These are phyloP conservation scores for Casuarina cunninghamiana DNA, from an alignment of 306 rosid genomes.

Conservation along the genomic window DNA sequence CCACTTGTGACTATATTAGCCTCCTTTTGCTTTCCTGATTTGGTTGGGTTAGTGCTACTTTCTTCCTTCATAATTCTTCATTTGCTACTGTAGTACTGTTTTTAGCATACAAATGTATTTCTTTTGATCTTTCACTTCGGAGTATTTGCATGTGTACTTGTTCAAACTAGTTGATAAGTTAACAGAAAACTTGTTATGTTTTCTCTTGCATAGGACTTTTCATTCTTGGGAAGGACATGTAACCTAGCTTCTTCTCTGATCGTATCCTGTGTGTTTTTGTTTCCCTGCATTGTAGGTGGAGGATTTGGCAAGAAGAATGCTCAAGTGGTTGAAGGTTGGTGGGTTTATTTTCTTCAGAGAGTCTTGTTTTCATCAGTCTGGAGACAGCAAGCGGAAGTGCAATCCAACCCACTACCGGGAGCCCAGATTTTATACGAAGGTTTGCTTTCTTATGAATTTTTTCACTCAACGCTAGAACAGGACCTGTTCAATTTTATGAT, in stretches of 20 bases:
- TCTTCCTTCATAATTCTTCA: background rate
- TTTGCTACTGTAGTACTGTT: background rate
- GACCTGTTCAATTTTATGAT: background rate
- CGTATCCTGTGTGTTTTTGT: conserved; percentile 1
- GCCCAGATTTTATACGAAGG: conserved; percentile 93
- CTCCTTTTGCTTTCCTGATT: background rate
- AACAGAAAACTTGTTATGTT: background rate
- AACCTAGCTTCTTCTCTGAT: background rate
- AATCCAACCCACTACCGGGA: conserved; percentile 98
- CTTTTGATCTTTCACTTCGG: background rate
- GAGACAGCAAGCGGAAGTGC: conserved; percentile 85
- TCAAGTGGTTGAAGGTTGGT: conserved; percentile 84
- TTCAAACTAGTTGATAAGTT: background rate
- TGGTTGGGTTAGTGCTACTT: background rate
- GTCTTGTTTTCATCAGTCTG: conserved; percentile 97
- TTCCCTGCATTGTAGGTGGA: conserved; percentile 54
- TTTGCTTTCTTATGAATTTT: conserved; percentile 30
- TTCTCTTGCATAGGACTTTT: background rate
- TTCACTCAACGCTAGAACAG: background rate
- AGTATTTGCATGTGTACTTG: background rate
- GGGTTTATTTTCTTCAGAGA: conserved; percentile 89
- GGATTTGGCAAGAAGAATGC: conserved; percentile 68
- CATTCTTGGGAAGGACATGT: background rate
- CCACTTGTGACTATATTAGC: background rate
- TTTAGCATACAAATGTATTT: background rate